Evolutionary conservation across 108 stramenopile species (phyloP).

Genomic region (Cyclotella cryptica): DNA sequence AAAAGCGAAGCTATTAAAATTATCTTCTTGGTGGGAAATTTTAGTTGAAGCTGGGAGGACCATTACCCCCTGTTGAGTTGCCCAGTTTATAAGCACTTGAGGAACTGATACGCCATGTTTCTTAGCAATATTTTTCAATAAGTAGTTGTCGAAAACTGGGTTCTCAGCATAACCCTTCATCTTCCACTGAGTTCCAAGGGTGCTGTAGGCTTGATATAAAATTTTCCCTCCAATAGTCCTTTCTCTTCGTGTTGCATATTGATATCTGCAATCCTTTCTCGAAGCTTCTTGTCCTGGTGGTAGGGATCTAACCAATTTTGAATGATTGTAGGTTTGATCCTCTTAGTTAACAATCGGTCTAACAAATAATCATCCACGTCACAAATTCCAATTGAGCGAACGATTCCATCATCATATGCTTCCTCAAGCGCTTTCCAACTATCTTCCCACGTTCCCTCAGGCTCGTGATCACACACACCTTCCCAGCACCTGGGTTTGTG

Average conservation of each 20-base stretch:
- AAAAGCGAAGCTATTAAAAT: slow-evolving; percentile 57
- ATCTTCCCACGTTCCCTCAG: slow-evolving; percentile 73
- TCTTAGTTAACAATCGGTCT: slow-evolving; percentile 44
- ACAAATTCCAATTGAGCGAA: slow-evolving; percentile 63
- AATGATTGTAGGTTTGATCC: slow-evolving; percentile 56
- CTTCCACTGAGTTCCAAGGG: slow-evolving; percentile 62
- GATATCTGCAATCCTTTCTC: slow-evolving; percentile 29
- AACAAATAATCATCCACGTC: slow-evolving; percentile 57
- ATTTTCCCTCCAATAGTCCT: slow-evolving; percentile 33
- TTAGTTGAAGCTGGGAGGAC: slow-evolving; percentile 64
- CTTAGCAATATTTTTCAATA: slow-evolving; percentile 45
- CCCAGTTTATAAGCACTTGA: slow-evolving; percentile 67
- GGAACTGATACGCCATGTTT: slow-evolving; percentile 50
- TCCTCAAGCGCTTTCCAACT: slow-evolving; percentile 65
- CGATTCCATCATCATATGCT: slow-evolving; percentile 49
- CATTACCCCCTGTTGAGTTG: slow-evolving; percentile 59
- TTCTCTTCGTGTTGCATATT: slow-evolving; percentile 29
- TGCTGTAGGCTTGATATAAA: slow-evolving; percentile 64
- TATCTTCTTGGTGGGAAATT: slow-evolving; percentile 42
- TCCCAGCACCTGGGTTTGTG: slow-evolving; percentile 71
- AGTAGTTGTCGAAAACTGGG: slow-evolving; percentile 55
- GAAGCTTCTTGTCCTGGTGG: slow-evolving; percentile 52
- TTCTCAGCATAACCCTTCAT: slow-evolving; percentile 46
- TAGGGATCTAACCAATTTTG: slow-evolving; percentile 75
- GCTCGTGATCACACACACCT: slow-evolving; percentile 49